A percentile compares a stretch with the other conserved stretches of the same genome.
Conservation (phyloP, 805 yeast genomes). For the Limtongia smithiae region DNA sequence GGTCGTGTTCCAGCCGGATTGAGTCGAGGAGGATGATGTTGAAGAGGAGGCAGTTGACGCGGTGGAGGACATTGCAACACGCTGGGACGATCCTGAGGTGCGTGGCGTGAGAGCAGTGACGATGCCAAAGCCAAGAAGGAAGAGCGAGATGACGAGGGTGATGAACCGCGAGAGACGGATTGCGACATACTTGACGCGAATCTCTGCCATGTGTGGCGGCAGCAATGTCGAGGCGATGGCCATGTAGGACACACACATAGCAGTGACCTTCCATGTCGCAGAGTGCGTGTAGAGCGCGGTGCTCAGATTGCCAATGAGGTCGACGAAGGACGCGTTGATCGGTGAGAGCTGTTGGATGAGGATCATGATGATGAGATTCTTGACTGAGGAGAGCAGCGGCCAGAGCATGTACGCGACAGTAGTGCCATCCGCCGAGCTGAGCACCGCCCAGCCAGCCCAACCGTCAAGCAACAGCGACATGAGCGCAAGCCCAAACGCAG, state of each 20-base stretch:
- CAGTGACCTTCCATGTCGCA: conserved; percentile 26
- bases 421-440: conserved; percentile 22
- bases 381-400: conserved; percentile 26
- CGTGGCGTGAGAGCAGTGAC: conserved; percentile 14
- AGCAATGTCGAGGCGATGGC: conserved; percentile 24
- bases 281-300: conserved; percentile 21
- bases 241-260: conserved; percentile 28
- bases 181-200: conserved; percentile 6
- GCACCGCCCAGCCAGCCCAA: conserved; percentile 27
- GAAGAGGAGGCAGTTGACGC: background rate
- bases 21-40: background rate
- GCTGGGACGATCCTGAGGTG: conserved; percentile 15
- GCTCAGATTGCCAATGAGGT: conserved; percentile 25
- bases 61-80: conserved; percentile 8
- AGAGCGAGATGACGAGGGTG: conserved; percentile 15
- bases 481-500: conserved; percentile 18
- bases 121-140: conserved; percentile 18
- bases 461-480: conserved; percentile 27
- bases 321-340: conserved; percentile 28
- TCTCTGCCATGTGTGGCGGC: conserved; percentile 21
- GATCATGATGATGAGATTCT: conserved; percentile 25
- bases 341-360: conserved; percentile 28
- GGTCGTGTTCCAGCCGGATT: conserved; percentile 24
- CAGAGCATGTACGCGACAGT: conserved; percentile 18
- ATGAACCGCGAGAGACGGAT: conserved; percentile 19